These are phyloP conservation scores for Hypoxylon sp. DNA, from an alignment of 2,329 filamentous ascomycete species.

Conservation along the genomic window DNA sequence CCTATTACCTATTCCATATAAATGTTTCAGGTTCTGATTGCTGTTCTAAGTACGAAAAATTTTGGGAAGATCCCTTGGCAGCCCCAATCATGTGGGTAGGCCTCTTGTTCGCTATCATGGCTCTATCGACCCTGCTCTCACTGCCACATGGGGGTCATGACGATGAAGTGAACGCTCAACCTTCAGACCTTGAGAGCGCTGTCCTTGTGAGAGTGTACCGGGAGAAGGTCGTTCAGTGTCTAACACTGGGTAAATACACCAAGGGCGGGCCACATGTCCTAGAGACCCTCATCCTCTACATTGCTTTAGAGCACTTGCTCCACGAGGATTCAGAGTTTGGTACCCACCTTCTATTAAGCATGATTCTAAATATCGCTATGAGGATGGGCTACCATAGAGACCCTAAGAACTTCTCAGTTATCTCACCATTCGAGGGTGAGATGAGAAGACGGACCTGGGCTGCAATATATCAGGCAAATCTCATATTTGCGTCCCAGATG, in stretches of 20 bases:
- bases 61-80: constrained; percentile 59
- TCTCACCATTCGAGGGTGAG: constrained; percentile 60
- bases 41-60: constrained; percentile 59
- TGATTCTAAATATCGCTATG: constrained; percentile 57
- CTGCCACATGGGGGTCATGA: constrained; percentile 25
- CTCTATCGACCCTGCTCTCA: constrained; percentile 53
- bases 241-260: constrained; percentile 58
- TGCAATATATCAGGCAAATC: constrained; percentile 59
- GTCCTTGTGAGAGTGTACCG: constrained; percentile 43
- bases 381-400: constrained; percentile 64
- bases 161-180: constrained; percentile 6
- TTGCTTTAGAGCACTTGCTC: constrained; percentile 53
- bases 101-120: constrained; percentile 63
- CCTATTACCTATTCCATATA: background rate
- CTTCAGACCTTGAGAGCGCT: constrained; percentile 8
- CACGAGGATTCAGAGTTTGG: constrained; percentile 54
- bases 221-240: constrained; percentile 56
- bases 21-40: background rate
- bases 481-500: constrained; percentile 62
- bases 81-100: constrained; percentile 63
- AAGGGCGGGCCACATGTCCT: constrained; percentile 60
- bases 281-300: constrained; percentile 57
- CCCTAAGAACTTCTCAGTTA: constrained; percentile 58
- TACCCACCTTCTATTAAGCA: constrained; percentile 55
- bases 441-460: constrained; percentile 64